These are phyloP conservation scores for Chlorophyllum brunneum DNA, from an alignment of 768 basidiomycete species.

Conservation along the genomic window DNA sequence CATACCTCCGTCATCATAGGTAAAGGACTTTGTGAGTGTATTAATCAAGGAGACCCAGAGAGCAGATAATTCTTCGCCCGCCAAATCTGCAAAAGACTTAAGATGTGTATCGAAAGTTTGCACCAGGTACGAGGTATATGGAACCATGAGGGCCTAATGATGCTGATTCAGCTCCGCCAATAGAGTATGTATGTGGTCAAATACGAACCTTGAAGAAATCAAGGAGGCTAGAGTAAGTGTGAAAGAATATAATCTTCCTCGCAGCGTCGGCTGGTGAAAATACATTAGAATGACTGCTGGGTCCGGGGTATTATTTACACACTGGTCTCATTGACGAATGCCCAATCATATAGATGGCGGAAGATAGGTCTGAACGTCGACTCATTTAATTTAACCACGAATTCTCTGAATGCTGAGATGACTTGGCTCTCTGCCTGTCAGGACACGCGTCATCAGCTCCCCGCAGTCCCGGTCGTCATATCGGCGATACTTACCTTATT, in stretches of 20 bases:
- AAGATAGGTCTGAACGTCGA: conserved; percentile 88
- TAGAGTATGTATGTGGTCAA: background rate
- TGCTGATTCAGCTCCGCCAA: background rate
- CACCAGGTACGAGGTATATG: conserved; percentile 81
- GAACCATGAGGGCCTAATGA: conserved; percentile 75
- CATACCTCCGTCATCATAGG: conserved; percentile 78
- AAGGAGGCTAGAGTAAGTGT: conserved; percentile 67
- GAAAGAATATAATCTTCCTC: conserved; percentile 70
- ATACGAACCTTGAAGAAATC: conserved; percentile 81
- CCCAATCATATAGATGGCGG: conserved; percentile 93
- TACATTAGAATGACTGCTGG: background rate
- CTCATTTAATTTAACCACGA: conserved; percentile 92
- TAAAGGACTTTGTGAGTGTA: conserved; percentile 65
- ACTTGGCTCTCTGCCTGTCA: conserved; percentile 48
- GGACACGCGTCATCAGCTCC: background rate
- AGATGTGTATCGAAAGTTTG: conserved; percentile 64
- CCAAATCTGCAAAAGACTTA: conserved; percentile 36
- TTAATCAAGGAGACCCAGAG: conserved; percentile 66
- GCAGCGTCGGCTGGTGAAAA: conserved; percentile 28
- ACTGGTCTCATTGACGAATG: conserved; percentile 60
- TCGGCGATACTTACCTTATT: conserved; percentile 4
- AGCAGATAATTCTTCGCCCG: conserved; percentile 27
- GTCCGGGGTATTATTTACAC: conserved; percentile 16
- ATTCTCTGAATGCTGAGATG: conserved; percentile 77
- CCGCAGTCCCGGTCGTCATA: background rate